Evolutionary conservation across 2,329 filamentous ascomycete species (phyloP), one percentile per base, ranked within the genome.

Genomic region (Arthroderma sp.): DNA sequence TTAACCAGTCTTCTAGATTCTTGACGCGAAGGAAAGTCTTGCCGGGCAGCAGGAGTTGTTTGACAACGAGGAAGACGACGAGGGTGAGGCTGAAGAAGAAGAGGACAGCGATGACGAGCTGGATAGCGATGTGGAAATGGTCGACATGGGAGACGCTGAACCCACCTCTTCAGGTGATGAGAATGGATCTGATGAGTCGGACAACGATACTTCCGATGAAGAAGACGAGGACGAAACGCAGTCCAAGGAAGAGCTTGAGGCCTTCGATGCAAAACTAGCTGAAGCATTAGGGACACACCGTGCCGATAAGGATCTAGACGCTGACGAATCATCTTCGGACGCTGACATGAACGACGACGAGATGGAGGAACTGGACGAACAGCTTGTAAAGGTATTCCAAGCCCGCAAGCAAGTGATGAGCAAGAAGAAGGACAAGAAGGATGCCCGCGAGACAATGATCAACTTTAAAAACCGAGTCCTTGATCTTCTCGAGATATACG

Each of bases 401-500:
- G 80, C 88, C 52, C 79, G 81, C 40, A 77, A 76, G 52, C 81
- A 85, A 61, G 69, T 69, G 10, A 67, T 70, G 1, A 80, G 74
- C 60, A 81, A 83, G 58, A 91, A 88, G 67, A 84, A 88, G 63
- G 81, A 91, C 57, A 83, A 83, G 55, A 85, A 85, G 58, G 83
- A 89, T 48, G 88, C 89, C 44, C 91, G 85, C 59, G 83, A 89
- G 53, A 86, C 80, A 15, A 85, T 96, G 58, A 70, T 94, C 56
- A 88, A 89, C 64, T 94, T 98, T 74, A 98, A 98, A 70, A 85
- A 85, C 62, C 83, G 88, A 36, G 82, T 95, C 4, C 75, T 96
- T 4, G 91, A 96, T 57, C 74, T 96, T 1, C 72, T 96, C 7
- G 78, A 83, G 48, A 83, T 91, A 50, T 96, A 86, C 62, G 72